A percentile compares a stretch with the other conserved stretches of the same genome.
Evolutionary conservation across 2,329 filamentous ascomycete species (phyloP).

Genomic region (Fusarium humuli): DNA sequence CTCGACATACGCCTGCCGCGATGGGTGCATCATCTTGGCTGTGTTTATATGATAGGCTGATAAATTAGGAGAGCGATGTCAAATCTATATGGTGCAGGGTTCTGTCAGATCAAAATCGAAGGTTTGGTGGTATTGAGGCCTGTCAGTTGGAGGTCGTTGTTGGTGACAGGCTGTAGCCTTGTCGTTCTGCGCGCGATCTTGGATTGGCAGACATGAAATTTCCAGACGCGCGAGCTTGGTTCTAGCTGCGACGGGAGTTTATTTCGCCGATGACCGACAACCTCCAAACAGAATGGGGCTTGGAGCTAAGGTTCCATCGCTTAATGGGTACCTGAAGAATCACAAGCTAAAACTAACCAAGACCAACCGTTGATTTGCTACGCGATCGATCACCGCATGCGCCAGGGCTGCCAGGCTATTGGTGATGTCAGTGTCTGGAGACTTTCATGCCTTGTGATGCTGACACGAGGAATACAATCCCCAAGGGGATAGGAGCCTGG

Average conservation of each 20-base stretch:
- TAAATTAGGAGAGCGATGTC: neutral
- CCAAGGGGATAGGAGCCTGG: neutral
- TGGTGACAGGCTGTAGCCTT: slow-evolving; percentile 20
- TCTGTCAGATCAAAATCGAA: neutral
- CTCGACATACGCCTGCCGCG: slow-evolving; percentile 93
- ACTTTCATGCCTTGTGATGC: slow-evolving; percentile 25
- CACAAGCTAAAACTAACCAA: slow-evolving; percentile 23
- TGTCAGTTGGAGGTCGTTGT: neutral
- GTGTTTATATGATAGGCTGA: neutral
- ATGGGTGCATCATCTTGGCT: slow-evolving; percentile 79
- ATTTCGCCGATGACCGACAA: slow-evolving; percentile 44
- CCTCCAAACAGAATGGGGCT: neutral
- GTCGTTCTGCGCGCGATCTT: slow-evolving; percentile 26
- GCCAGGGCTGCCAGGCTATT: slow-evolving; percentile 40
- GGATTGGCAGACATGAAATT: slow-evolving; percentile 42
- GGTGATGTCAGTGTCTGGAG: slow-evolving; percentile 46
- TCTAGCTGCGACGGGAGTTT: slow-evolving; percentile 38
- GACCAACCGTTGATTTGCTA: slow-evolving; percentile 27
- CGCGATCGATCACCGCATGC: slow-evolving; percentile 39
- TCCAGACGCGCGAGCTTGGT: slow-evolving; percentile 31
- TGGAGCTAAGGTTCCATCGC: neutral
- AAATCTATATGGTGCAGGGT: neutral
- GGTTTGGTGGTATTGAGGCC: neutral
- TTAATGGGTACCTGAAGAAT: slow-evolving; percentile 9
- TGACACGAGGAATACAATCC: slow-evolving; percentile 8